Evolutionary conservation across 345 rosid genomes (phyloP).

Genomic region (Physaria fendleri): DNA sequence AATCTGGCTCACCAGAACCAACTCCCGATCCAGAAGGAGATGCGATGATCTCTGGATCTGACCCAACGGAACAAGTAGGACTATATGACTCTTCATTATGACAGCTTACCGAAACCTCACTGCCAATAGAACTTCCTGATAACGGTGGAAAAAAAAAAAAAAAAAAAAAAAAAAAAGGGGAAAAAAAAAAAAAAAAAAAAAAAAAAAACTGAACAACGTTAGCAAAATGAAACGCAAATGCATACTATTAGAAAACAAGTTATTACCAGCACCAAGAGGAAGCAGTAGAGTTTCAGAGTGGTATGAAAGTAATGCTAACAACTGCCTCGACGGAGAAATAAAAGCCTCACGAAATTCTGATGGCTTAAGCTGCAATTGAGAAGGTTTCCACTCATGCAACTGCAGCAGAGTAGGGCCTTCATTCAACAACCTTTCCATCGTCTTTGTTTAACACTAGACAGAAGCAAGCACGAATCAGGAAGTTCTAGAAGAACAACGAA

Average conservation of each 20-base stretch:
- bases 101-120: slow-evolving; percentile 26
- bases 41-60: slow-evolving; percentile 40
- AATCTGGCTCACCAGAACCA: slow-evolving; percentile 40
- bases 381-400: slow-evolving; percentile 73
- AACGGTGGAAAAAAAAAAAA: neutral
- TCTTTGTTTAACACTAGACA: slow-evolving; percentile 22
- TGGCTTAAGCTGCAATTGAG: slow-evolving; percentile 44
- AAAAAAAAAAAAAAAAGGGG: neutral
- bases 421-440: slow-evolving; percentile 49
- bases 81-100: slow-evolving; percentile 29
- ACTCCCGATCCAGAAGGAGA: slow-evolving; percentile 46
- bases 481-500: neutral
- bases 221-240: slow-evolving; percentile 2
- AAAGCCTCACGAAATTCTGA: slow-evolving; percentile 87
- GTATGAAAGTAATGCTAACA: slow-evolving; percentile 55
- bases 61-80: slow-evolving; percentile 39
- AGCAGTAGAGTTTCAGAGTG: slow-evolving; percentile 65
- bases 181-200: neutral
- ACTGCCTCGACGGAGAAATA: slow-evolving; percentile 80
- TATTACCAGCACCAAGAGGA: slow-evolving; percentile 60
- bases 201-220: neutral
- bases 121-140: slow-evolving; percentile 39
- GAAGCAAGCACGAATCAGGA: slow-evolving; percentile 1
- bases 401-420: slow-evolving; percentile 62
- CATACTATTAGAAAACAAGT: slow-evolving; percentile 3